phyloP scores from a whole-genome alignment of 768 basidiomycete species.

The Auricularia auricula-judae region DNA sequence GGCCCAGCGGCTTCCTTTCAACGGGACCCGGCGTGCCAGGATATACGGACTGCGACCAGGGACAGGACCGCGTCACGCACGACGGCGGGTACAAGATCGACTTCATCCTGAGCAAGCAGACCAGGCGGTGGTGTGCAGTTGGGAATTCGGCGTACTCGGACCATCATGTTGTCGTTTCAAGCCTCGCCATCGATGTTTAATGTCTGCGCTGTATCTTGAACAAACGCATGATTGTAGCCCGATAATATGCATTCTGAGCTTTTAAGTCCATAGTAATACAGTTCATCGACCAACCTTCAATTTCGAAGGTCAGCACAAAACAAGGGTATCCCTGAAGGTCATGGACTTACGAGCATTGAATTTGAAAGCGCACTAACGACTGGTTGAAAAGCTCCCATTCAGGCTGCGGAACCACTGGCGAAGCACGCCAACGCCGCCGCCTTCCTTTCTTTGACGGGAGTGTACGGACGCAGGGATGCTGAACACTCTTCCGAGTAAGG shows the following conservation, averaged over 20 bases:
- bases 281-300: too few relatives aligned
- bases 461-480: not conserved
- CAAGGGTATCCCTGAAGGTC: too few relatives aligned
- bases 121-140: not conserved
- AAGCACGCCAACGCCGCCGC: not conserved
- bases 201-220: too few relatives aligned
- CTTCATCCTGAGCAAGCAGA: not conserved
- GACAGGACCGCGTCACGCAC: not conserved
- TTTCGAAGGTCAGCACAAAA: too few relatives aligned
- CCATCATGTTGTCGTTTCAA: not conserved
- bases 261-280: too few relatives aligned
- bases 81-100: not conserved
- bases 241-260: too few relatives aligned
- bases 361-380: too few relatives aligned
- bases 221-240: too few relatives aligned
- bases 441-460: not conserved
- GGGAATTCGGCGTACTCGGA: not conserved
- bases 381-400: too few relatives aligned
- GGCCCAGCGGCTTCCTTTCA: not conserved
- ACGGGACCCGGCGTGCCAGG: not conserved
- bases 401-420: too few relatives aligned
- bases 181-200: not conserved
- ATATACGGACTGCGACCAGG: not conserved
- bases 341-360: too few relatives aligned
- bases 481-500: not conserved